phyloP scores from a whole-genome alignment of 176 grass and related monocot species.

The Zea luxurians region DNA sequence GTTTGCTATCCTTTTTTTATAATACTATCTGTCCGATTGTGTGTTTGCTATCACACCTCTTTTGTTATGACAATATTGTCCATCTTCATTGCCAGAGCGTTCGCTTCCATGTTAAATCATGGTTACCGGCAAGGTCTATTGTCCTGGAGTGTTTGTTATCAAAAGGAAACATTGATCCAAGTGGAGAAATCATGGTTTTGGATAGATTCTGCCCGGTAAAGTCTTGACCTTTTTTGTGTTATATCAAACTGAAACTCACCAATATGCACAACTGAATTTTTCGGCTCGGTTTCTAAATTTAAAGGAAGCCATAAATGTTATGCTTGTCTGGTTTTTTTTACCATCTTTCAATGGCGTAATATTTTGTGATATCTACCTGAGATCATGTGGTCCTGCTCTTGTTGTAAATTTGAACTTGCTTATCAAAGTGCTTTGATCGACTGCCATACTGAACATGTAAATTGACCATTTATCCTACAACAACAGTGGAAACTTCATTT shows the following conservation, averaged over 20 bases:
- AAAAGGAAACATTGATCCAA: constrained; percentile 73
- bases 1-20: not conserved
- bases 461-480: constrained; percentile 12
- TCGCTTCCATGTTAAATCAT: constrained; percentile 78
- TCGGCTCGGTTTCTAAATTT: not conserved
- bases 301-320: not conserved
- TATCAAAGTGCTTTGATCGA: constrained; percentile 1
- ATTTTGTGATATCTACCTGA: not conserved
- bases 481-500: constrained; percentile 98
- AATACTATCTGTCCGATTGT: not conserved
- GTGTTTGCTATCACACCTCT: not conserved
- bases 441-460: constrained; percentile 1
- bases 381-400: not conserved
- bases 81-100: constrained; percentile 59
- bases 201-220: constrained; percentile 90
- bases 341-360: not conserved
- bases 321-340: not conserved
- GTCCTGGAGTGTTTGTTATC: constrained; percentile 81
- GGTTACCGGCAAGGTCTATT: constrained; percentile 92
- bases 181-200: constrained; percentile 94
- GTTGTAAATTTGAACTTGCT: constrained; percentile 14
- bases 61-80: constrained; percentile 23
- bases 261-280: constrained; percentile 15
- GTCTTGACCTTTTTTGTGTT: not conserved
- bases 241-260: not conserved